phyloP scores from a whole-genome alignment of 345 rosid species.

The Cardamine occulta region DNA sequence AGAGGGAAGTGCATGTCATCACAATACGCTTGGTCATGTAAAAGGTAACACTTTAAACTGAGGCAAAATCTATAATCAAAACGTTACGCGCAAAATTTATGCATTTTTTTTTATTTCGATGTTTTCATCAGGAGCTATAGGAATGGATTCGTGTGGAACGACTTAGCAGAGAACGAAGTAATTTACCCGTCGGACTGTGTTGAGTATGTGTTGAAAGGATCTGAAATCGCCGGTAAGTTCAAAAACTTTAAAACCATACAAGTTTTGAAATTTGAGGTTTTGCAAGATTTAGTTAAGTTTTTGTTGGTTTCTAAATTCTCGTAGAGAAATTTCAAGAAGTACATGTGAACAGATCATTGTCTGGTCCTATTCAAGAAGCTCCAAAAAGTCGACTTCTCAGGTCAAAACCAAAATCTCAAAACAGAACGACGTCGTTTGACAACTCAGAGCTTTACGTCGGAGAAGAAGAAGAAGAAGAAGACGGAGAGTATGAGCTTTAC shows the following conservation, averaged over 20 bases:
- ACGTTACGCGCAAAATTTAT: background rate
- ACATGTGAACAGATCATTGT: slow-evolving; percentile 34
- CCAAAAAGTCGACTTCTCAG: slow-evolving; percentile 46
- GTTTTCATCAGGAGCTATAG: slow-evolving; percentile 67
- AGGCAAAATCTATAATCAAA: slow-evolving; percentile 1
- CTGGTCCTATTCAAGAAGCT: slow-evolving; percentile 45
- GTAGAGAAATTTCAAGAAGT: slow-evolving; percentile 53
- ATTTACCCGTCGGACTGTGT: slow-evolving; percentile 76
- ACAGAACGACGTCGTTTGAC: slow-evolving; percentile 42
- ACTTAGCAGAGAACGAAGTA: slow-evolving; percentile 75
- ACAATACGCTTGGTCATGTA: slow-evolving; percentile 88
- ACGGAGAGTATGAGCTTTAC: slow-evolving; percentile 58
- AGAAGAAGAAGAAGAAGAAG: slow-evolving; percentile 56
- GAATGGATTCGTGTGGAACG: slow-evolving; percentile 97
- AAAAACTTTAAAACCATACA: background rate
- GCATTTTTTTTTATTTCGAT: background rate
- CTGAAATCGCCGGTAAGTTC: slow-evolving; percentile 68
- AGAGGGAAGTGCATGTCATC: slow-evolving; percentile 89
- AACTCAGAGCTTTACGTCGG: slow-evolving; percentile 28
- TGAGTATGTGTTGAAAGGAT: slow-evolving; percentile 90
- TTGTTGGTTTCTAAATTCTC: background rate
- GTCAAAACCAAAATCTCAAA: slow-evolving; percentile 48
- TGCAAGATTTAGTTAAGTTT: background rate
- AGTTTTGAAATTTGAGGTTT: background rate
- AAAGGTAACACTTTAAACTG: slow-evolving; percentile 56